Evolutionary conservation across 352 stramenopile genomes (phyloP).

Genomic region (Phytophthora pluvialis): DNA sequence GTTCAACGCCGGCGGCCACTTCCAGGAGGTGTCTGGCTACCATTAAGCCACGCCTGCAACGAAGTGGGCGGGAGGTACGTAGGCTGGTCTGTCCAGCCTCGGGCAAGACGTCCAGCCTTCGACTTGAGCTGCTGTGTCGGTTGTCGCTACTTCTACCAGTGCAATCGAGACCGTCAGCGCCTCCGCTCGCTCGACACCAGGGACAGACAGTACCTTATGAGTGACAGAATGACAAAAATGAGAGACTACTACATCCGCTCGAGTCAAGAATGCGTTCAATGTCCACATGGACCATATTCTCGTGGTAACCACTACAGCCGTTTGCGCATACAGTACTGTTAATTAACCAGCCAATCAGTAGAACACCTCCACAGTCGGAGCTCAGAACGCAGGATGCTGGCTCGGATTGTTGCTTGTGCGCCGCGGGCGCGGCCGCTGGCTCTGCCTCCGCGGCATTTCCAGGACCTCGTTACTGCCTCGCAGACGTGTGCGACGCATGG

Average conservation of each 20-base stretch:
- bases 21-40: constrained; percentile 91
- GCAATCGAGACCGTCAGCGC: neutral
- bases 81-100: neutral
- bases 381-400: constrained; percentile 32
- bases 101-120: constrained; percentile 21
- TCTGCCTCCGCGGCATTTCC: constrained; percentile 10
- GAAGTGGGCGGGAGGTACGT: constrained; percentile 4
- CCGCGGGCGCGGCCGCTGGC: constrained; percentile 13
- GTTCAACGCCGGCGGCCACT: constrained; percentile 95
- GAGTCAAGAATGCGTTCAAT: constrained; percentile 5
- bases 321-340: constrained; percentile 27
- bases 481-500: neutral
- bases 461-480: neutral
- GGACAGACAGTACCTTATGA: constrained; percentile 42
- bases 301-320: constrained; percentile 4
- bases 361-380: neutral
- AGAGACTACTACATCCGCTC: constrained; percentile 23
- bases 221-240: constrained; percentile 42
- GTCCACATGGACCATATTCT: constrained; percentile 24
- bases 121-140: constrained; percentile 10
- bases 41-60: constrained; percentile 54
- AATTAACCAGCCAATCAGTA: neutral
- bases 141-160: constrained; percentile 17
- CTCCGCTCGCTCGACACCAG: constrained; percentile 15
- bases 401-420: constrained; percentile 1